Conservation (phyloP, 73 alveolate genomes). For the Paraurostyla sp. region DNA sequence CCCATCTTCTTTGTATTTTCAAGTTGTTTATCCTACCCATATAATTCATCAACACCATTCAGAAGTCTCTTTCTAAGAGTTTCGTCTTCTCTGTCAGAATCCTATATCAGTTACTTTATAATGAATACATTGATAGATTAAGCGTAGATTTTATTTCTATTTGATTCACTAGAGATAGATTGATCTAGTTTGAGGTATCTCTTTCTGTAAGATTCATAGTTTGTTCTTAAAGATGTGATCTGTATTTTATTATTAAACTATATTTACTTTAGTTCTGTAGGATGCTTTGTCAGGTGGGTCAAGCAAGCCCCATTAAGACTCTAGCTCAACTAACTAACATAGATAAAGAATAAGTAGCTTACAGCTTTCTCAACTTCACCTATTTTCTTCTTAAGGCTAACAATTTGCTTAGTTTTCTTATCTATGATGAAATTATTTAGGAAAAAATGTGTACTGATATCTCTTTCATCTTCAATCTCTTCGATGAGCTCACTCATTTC, state of each 20-base stretch:
- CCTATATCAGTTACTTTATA: neutral
- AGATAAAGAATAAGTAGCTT: neutral
- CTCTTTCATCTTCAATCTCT: neutral
- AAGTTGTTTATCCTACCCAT: conserved; percentile 4
- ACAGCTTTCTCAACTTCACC: conserved; percentile 42
- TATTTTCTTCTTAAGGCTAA: neutral
- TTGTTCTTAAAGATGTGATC: conserved; percentile 11
- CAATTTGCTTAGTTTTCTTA: neutral
- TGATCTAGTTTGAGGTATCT: neutral
- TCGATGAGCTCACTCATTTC: neutral
- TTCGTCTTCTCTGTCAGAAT: neutral
- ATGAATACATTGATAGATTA: neutral
- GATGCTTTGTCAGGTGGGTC: conserved; percentile 31
- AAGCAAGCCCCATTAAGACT: conserved; percentile 16
- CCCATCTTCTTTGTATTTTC: conserved; percentile 49
- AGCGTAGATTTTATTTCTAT: neutral
- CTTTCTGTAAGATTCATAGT: neutral
- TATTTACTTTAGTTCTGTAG: conserved; percentile 32
- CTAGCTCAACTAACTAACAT: conserved; percentile 27
- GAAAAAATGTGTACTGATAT: neutral
- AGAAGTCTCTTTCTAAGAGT: conserved; percentile 1
- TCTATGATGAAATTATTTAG: neutral
- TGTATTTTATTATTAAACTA: neutral
- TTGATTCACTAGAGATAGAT: neutral
- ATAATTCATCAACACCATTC: neutral